Conservation (phyloP, 495 filamentous ascomycete genomes). For the Trichodelitschia bisporula region DNA sequence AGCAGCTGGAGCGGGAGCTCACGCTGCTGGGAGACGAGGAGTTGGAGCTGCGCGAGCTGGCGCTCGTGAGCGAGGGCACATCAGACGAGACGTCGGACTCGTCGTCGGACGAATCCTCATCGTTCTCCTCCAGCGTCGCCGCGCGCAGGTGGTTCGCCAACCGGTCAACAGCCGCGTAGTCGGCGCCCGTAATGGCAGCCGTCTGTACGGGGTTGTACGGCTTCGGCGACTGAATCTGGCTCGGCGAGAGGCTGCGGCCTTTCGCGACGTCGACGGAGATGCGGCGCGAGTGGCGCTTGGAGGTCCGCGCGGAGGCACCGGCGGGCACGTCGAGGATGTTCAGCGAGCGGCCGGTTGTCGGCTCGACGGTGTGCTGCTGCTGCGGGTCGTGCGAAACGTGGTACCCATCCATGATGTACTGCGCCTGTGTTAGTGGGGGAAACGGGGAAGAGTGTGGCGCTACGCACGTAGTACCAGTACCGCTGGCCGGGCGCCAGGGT, state of each 20-base stretch:
- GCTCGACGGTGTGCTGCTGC: slow-evolving; percentile 71
- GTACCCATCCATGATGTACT: slow-evolving; percentile 98
- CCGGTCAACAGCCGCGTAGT: slow-evolving; percentile 47
- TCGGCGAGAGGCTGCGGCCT: slow-evolving; percentile 63
- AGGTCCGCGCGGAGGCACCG: slow-evolving; percentile 16
- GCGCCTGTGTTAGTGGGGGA: slow-evolving; percentile 2
- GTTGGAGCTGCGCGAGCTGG: slow-evolving; percentile 57
- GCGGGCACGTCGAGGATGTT: slow-evolving; percentile 50
- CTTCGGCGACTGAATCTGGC: slow-evolving; percentile 76
- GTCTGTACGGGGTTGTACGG: slow-evolving; percentile 69
- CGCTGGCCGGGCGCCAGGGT: slow-evolving; percentile 63
- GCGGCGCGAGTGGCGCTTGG: slow-evolving; percentile 20
- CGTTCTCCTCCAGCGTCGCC: slow-evolving; percentile 20
- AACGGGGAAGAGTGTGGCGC: not conserved
- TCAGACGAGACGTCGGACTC: slow-evolving; percentile 18
- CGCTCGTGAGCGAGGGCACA: slow-evolving; percentile 27
- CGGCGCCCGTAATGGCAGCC: slow-evolving; percentile 42
- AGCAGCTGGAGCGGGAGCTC: slow-evolving; percentile 44
- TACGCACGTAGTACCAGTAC: slow-evolving; percentile 90
- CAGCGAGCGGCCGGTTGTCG: slow-evolving; percentile 85
- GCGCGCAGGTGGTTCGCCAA: slow-evolving; percentile 32
- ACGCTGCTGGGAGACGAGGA: slow-evolving; percentile 47
- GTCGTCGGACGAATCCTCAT: slow-evolving; percentile 37
- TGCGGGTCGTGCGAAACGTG: slow-evolving; percentile 95
- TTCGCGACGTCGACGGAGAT: slow-evolving; percentile 43